phyloP scores from a whole-genome alignment of 2,329 filamentous ascomycete species.

The Fusarium begoniae region DNA sequence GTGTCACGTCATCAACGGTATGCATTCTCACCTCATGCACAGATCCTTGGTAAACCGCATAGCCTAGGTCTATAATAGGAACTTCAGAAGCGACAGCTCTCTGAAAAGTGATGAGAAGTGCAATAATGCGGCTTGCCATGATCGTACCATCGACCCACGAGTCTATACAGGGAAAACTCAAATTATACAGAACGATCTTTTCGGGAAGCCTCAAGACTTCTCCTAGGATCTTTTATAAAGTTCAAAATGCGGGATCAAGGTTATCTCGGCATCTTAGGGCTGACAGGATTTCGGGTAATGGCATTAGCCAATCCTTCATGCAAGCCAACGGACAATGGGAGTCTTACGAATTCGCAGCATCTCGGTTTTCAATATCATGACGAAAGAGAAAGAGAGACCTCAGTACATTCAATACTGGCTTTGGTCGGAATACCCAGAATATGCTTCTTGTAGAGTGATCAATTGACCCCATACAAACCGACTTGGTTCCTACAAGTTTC shows the following conservation, averaged over 20 bases:
- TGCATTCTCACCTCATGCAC: background rate
- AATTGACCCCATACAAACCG: background rate
- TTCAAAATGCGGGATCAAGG: background rate
- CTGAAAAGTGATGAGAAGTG: background rate
- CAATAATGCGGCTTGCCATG: background rate
- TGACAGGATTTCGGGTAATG: background rate
- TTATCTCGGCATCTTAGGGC: background rate
- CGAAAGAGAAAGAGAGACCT: fast-evolving
- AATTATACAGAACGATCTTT: background rate
- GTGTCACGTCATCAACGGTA: background rate
- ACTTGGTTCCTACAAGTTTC: too few species aligned
- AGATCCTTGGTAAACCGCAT: background rate
- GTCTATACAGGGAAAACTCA: background rate
- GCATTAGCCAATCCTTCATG: background rate
- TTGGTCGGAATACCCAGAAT: fast-evolving
- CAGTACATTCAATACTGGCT: background rate
- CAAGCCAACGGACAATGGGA: background rate
- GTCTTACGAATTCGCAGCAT: background rate
- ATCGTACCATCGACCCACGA: fast-evolving
- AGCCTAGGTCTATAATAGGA: background rate
- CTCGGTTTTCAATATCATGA: background rate
- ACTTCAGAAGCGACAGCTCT: background rate
- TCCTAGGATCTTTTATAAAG: background rate
- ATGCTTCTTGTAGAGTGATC: background rate
- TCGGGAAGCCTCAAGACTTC: too few species aligned